Evolutionary conservation across 768 basidiomycete species (phyloP).

Genomic region (Gymnopilus dilepis): DNA sequence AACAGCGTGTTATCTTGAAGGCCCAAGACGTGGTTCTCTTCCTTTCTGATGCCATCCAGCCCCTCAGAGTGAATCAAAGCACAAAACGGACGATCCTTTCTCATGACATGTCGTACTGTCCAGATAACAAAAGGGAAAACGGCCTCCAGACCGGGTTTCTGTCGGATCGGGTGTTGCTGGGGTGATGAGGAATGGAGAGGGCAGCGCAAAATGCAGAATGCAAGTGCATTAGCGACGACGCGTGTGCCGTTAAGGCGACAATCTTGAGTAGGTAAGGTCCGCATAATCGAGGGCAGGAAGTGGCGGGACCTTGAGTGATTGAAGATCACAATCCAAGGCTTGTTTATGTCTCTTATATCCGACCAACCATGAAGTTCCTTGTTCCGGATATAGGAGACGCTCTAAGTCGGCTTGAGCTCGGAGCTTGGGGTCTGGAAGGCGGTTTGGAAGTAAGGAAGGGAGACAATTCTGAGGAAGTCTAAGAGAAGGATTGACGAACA

Average conservation of each 20-base stretch:
- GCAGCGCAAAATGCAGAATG: conserved; percentile 8
- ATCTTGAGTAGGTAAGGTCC: neutral
- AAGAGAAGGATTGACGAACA: neutral
- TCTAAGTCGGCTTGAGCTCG: too few species aligned
- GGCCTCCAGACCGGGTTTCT: conserved; percentile 4
- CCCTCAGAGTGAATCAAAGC: neutral
- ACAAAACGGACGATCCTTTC: conserved; percentile 10
- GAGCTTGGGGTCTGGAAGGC: too few species aligned
- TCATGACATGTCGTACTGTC: neutral
- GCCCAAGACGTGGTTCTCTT: conserved; percentile 3
- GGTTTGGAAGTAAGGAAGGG: neutral
- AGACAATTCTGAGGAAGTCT: too few species aligned
- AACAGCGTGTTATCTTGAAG: conserved; percentile 9
- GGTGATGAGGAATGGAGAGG: conserved; percentile 17
- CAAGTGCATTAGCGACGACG: neutral
- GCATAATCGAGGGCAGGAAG: neutral
- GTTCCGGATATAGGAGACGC: too few species aligned
- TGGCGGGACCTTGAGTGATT: neutral
- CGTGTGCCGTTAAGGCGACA: neutral
- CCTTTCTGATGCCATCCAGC: neutral
- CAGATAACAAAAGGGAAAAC: neutral
- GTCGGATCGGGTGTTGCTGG: conserved; percentile 12
- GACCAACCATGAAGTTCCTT: too few species aligned
- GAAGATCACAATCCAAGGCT: too few species aligned
- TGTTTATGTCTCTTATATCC: too few species aligned